Percentiles rank a stretch among this genome's conserved stretches.
Evolutionary conservation across 78 protist genomes (phyloP).

Genomic region (Planoprotostelium fungivorum): DNA sequence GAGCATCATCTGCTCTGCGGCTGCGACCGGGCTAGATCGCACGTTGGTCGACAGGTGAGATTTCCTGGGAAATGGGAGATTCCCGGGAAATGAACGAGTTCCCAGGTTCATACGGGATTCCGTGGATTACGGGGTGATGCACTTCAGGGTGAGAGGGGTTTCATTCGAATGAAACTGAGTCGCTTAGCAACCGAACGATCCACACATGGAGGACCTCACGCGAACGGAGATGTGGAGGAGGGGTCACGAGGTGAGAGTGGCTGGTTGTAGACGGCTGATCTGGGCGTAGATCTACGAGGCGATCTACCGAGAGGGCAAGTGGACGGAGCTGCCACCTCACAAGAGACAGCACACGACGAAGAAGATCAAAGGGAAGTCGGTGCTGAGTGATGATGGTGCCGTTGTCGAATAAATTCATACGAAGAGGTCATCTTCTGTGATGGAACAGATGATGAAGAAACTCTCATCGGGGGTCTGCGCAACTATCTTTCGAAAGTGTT

Average conservation of each 20-base stretch:
- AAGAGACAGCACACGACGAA: neutral
- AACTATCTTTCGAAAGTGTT: too few relatives aligned
- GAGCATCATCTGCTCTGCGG: neutral
- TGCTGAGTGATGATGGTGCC: neutral
- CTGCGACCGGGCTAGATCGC: neutral
- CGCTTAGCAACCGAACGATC: neutral
- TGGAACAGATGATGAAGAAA: too few relatives aligned
- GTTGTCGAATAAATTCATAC: too few relatives aligned
- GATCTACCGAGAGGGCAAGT: neutral
- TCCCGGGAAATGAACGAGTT: neutral
- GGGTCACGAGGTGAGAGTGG: neutral
- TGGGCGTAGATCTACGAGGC: neutral
- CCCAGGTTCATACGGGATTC: neutral
- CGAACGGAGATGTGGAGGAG: neutral
- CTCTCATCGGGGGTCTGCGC: too few relatives aligned
- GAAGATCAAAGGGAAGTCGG: neutral
- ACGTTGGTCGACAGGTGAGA: neutral
- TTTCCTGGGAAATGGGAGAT: neutral
- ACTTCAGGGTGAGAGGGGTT: neutral
- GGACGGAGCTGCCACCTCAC: neutral
- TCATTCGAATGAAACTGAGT: neutral
- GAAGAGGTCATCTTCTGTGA: too few relatives aligned
- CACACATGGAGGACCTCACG: neutral
- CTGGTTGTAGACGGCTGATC: neutral
- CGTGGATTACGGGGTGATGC: neutral